Evolutionary conservation across 345 rosid species (phyloP).

Genomic region (Acer yangbiense): DNA sequence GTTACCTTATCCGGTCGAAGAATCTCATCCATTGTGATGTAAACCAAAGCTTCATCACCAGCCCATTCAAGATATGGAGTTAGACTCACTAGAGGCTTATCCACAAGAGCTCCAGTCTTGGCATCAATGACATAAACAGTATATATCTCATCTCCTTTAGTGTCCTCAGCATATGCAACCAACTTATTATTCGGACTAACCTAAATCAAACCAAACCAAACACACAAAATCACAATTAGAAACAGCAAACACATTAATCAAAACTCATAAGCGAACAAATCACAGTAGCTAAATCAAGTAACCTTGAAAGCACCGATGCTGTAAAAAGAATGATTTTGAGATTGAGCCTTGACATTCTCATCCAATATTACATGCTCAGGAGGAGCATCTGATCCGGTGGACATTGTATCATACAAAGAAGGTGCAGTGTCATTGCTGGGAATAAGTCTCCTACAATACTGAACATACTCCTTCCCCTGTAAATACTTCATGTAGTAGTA

Average conservation of each 20-base stretch:
- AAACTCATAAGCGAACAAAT: too few relatives aligned
- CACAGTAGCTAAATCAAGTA: too few relatives aligned
- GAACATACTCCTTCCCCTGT: conserved; percentile 88
- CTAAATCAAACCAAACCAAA: conserved; percentile 35
- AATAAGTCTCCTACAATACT: conserved; percentile 63
- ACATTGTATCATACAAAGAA: conserved; percentile 76
- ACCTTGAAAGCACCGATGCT: too few relatives aligned
- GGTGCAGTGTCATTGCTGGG: conserved; percentile 35
- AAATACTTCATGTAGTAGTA: conserved; percentile 70
- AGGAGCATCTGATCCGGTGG: conserved; percentile 70
- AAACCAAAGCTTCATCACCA: conserved; percentile 75
- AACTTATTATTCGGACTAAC: conserved; percentile 72
- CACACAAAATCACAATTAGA: background rate
- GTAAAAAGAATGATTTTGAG: too few relatives aligned
- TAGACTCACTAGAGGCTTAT: conserved; percentile 52
- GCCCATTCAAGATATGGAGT: conserved; percentile 76
- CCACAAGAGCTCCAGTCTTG: conserved; percentile 51
- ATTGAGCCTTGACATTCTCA: too few relatives aligned
- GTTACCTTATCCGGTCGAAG: conserved; percentile 81
- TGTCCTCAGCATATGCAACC: conserved; percentile 89
- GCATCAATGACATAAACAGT: conserved; percentile 66
- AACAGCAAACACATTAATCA: background rate
- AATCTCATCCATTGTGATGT: conserved; percentile 80
- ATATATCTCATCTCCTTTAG: conserved; percentile 80
- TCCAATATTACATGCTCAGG: background rate